A percentile compares a stretch with the other conserved stretches of the same genome.
phyloP scores from a whole-genome alignment of 768 basidiomycete genomes.

The Amanita pallidorosea region DNA sequence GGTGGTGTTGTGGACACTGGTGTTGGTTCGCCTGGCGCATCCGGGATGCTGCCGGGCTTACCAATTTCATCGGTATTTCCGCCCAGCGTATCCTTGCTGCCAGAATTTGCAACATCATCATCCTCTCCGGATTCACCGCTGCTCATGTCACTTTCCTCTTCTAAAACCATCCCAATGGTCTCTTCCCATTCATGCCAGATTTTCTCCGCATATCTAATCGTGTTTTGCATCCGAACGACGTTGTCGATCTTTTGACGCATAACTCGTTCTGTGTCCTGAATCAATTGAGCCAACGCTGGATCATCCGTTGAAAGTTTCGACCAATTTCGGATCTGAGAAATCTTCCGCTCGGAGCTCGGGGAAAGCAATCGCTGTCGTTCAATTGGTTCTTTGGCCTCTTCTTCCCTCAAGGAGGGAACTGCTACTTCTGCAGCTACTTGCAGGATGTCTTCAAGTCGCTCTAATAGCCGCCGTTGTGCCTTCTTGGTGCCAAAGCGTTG shows the following conservation, averaged over 20 bases:
- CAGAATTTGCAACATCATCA: slow-evolving; percentile 23
- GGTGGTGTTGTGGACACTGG: slow-evolving; percentile 55
- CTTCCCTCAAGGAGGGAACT: slow-evolving; percentile 83
- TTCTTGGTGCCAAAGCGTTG: slow-evolving; percentile 74
- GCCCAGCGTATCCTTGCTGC: slow-evolving; percentile 7
- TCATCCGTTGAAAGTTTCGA: slow-evolving; percentile 79
- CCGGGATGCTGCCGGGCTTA: slow-evolving; percentile 9
- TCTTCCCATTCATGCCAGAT: slow-evolving; percentile 97
- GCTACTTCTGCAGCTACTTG: slow-evolving; percentile 73
- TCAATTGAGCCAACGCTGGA: slow-evolving; percentile 68
- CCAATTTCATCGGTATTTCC: slow-evolving; percentile 14
- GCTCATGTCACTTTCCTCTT: slow-evolving; percentile 33
- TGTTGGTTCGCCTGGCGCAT: slow-evolving; percentile 52
- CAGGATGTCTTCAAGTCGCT: slow-evolving; percentile 81
- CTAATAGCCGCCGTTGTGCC: slow-evolving; percentile 69
- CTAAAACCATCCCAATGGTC: slow-evolving; percentile 61
- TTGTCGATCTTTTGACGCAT: slow-evolving; percentile 92
- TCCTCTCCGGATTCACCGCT: slow-evolving; percentile 32
- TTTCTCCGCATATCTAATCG: slow-evolving; percentile 93
- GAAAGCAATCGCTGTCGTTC: slow-evolving; percentile 88
- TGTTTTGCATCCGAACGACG: slow-evolving; percentile 93
- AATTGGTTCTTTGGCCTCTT: slow-evolving; percentile 84
- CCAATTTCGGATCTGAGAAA: slow-evolving; percentile 80
- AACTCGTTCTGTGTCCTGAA: slow-evolving; percentile 80
- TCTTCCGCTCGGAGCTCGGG: slow-evolving; percentile 79